Evolutionary conservation across 2,329 filamentous ascomycete species (phyloP), one percentile per base, ranked within the genome.

Genomic region (Monosporascus ibericus): DNA sequence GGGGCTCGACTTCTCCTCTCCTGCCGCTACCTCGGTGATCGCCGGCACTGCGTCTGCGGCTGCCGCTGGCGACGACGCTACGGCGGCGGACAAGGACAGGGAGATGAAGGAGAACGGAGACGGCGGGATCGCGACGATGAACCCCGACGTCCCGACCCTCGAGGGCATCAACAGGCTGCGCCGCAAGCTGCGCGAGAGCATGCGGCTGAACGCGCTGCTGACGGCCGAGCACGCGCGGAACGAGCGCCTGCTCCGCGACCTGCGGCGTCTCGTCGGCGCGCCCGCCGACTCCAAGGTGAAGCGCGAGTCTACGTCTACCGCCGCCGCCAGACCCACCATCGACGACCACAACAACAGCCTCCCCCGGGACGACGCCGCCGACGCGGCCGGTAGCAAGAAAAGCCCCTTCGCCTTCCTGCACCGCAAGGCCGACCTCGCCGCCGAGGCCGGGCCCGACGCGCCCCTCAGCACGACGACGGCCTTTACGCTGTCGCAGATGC

Each of bases 401-500:
- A 62, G 58, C 51, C 69, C 75, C 3, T 77, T 86, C 58, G 77
- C 71, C n/a, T 86, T 87, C 68, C 69, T 87, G 50, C 73, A 76
- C 60, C 70, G 81, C 54, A 77, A 74, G 55, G 76, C 76, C 47
- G 73, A 72, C 48, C 64, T 85, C 18, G 69, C 70, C 8, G 74
- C 70, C 8, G 74, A 75, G 15, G 77, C 79, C 48, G 78, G 77
- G 52, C 71, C 75, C 14, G 69, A 76, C 40, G 74, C 74, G 5
- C 80, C 86, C 11, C 75, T 91, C 27, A 79, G 81, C 11, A 90
- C 88, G 4, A 89, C 88, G 18, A 81, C 87, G 0, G 79, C 83
- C 17, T 96, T 96, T 68, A 85, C 89, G 1, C 77, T 95, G 20
- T 88, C 87, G 2, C 92, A 97, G 66, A 76, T 96, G 20, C 89